Evolutionary conservation across 176 grass and related monocot species (phyloP), one percentile per base, ranked within the genome.

Genomic region (Urochloa ruziziensis): DNA sequence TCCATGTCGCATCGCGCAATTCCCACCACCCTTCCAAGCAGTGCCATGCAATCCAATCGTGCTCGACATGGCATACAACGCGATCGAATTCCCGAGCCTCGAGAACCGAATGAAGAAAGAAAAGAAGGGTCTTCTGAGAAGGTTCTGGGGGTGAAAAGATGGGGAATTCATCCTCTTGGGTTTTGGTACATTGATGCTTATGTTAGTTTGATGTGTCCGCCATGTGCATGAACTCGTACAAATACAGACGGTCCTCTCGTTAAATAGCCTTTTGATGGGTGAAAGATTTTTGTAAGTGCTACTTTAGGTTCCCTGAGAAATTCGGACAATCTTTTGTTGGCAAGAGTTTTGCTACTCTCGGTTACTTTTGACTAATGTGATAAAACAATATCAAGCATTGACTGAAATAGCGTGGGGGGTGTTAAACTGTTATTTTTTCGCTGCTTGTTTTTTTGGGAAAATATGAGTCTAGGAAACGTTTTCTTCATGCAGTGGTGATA

Each of bases 61-160:
- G 67, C 87, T 99, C 27, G 96, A 99, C 51, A 95, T 96, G 80
- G 96, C 89, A 30, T 96, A 96, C 83, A 91, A 86, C 33, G 67
- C 85, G 2, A 87, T 99, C 3, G 96, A 99, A 57, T 99, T 99
- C 73, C 93, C 96, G 5, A 94, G 82, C 73, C 81, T 18, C n/a
- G 96, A 96, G 57, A 92, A 88, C 84, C 93, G 93, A 69, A 96
- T 99, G 91, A 99, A 99, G 86, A 99, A 97, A 73, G 95, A 93
- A 60, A 97, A 96, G 93, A 99, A 96, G 87, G 88, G 93, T 29
- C 54, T 99, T 67, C 83, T 99, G 43, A 92, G 93, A 83, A 92
- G 96, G 73, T 78, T 95, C 16, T 96, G 91, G 93, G 80, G 96
- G 14, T 95, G 82, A 87, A 49, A 78, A 27, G 17, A 77, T 34